phyloP scores from a whole-genome alignment of 1,284 basidiomycete species.

The Ustilago bromivora region DNA sequence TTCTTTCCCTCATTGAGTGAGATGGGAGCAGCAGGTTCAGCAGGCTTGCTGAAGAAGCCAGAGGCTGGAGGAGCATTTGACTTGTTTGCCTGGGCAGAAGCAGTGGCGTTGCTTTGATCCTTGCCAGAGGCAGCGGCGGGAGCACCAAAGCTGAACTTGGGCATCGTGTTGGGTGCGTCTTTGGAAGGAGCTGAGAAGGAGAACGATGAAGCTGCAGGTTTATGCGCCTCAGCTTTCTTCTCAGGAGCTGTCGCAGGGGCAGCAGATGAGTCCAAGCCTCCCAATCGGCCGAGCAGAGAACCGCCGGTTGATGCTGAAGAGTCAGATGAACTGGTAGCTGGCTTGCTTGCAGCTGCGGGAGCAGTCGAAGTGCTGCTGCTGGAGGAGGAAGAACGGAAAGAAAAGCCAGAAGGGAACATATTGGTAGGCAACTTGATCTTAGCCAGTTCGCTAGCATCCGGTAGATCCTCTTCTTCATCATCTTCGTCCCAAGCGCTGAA shows the following conservation, averaged over 20 bases:
- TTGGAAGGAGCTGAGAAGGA: conserved; percentile 50
- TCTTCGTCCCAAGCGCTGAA: conserved; percentile 64
- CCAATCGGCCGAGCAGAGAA: conserved; percentile 48
- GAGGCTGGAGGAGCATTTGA: conserved; percentile 27
- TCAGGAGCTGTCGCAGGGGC: conserved; percentile 4
- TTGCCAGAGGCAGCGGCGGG: conserved; percentile 12
- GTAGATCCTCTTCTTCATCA: conserved; percentile 64
- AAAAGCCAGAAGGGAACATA: conserved; percentile 63
- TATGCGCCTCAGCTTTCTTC: conserved; percentile 29
- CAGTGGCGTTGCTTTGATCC: conserved; percentile 2
- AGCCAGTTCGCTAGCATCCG: conserved; percentile 59
- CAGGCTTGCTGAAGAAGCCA: conserved; percentile 50
- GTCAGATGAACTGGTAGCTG: conserved; percentile 1
- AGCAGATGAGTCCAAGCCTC: conserved; percentile 52
- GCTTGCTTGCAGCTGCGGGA: conserved; percentile 9
- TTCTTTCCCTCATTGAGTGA: conserved; percentile 50
- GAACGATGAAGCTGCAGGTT: conserved; percentile 29
- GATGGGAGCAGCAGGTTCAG: conserved; percentile 26
- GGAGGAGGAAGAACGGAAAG: conserved; percentile 40
- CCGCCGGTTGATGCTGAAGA: conserved; percentile 12
- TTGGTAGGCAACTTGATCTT: conserved; percentile 67
- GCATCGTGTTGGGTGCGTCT: conserved; percentile 22
- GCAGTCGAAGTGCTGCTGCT: neutral
- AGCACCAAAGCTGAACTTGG: conserved; percentile 53
- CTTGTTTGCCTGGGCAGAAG: conserved; percentile 14